Evolutionary conservation across 2,329 filamentous ascomycete genomes (phyloP), one percentile per base, ranked within the genome.

Genomic region (Phoma sp.): DNA sequence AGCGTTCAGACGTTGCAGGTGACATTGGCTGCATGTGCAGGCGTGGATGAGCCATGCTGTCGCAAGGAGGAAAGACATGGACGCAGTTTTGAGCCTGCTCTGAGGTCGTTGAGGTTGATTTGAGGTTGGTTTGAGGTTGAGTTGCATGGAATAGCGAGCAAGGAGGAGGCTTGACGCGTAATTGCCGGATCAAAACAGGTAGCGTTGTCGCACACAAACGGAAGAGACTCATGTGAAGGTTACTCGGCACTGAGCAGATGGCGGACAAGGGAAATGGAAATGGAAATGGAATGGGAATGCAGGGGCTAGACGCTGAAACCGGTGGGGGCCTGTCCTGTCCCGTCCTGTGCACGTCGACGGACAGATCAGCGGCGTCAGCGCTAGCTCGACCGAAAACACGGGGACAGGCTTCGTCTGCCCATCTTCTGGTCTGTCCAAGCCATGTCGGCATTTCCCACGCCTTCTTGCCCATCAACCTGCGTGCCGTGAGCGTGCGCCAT

Each of bases 401-500:
- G 52, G 31, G 41, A 43, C 24, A 41, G 13, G 41, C 48, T 48
- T 48, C 48, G 47, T 47, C 39, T 33, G 50, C 53, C 10, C 13
- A 8, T 19, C 25, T 31, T 33, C 25, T 24, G 29, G 24, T 13
- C 36, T 38, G 15, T 24, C 21, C 43, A 29, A 21, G 36, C 41
- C 46, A 55, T 55, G 46, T 45, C 24, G 40, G 52, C 46, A 22
- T 36, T 10, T 29, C 24, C 31, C 27, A 40, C 39, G 22, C 37
- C 24, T 37, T 39, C 29, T 40, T 27, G 46, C 29, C 8, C 46
- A 39, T 40, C 44, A 31, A 44, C 41, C 22, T 32, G 44, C 41
- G 58, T 57, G 58, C 37, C 47, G 50, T 57, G 54, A 63, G 4
- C 22, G 4, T 4, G 4, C 6, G 22, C 22, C 22, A 24, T 24